Conservation (phyloP, 148 eudicot species). For the Dianthus caryophyllus region DNA sequence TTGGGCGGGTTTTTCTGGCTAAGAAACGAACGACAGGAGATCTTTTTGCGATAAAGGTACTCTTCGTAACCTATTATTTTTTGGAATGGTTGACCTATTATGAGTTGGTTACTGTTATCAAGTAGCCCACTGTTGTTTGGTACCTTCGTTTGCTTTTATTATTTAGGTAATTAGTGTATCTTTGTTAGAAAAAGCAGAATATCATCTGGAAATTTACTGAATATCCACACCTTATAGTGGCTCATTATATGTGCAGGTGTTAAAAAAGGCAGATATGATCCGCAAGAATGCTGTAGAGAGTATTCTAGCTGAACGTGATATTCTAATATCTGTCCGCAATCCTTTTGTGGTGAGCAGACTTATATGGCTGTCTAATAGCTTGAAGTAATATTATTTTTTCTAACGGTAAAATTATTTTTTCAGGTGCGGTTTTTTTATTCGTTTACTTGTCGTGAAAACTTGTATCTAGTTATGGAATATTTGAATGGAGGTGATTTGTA, state of each 20-base stretch:
- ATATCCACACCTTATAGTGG: not conserved
- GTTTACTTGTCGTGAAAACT: conserved; percentile 94
- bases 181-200: not conserved
- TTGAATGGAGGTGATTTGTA: conserved; percentile 95
- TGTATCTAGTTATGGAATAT: conserved; percentile 99
- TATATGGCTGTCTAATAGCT: conserved; percentile 11
- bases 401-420: conserved; percentile 25
- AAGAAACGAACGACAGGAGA: conserved; percentile 97
- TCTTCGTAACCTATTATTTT: not conserved
- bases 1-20: conserved; percentile 92
- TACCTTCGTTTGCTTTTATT: not conserved
- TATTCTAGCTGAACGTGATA: conserved; percentile 97
- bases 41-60: conserved; percentile 98
- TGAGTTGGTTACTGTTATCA: not conserved
- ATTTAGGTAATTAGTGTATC: not conserved
- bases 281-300: conserved; percentile 99
- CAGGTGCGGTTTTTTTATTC: conserved; percentile 99
- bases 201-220: not conserved
- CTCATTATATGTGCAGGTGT: conserved; percentile 47
- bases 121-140: not conserved
- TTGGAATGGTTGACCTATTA: not conserved
- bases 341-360: conserved; percentile 88
- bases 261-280: conserved; percentile 94
- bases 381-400: conserved; percentile 11
- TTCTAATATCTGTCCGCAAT: conserved; percentile 90